Evolutionary conservation across 768 basidiomycete genomes (phyloP), one percentile per base, ranked within the genome.

Genomic region (Boletus subparvulus): DNA sequence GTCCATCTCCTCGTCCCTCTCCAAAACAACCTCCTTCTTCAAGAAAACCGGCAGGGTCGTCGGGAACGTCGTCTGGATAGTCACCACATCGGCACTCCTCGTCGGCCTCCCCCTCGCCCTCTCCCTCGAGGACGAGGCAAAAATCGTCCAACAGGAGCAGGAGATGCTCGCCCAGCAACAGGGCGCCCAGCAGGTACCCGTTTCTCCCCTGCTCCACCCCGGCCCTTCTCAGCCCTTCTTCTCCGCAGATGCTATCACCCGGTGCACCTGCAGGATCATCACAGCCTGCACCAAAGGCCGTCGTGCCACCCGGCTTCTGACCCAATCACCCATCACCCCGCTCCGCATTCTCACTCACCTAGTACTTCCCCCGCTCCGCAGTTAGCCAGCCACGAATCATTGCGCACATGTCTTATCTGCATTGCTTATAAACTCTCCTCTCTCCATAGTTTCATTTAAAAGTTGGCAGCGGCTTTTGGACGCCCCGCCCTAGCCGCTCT

Each of bases 61-160:
- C 35, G 96, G 97, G 14, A 94, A 90, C 71, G 75, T 94, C 63
- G 90, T 95, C 54, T 99, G 97, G 97, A 82, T 97, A 59, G 78
- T 98, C 69, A 94, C 92, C 52, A 98, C 96, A 10, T 92, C 89
- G 43, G 94, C 95, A 1, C 79, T 99, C 52, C 84, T 99, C 61
- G 88, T 99, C 48, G 97, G 92, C 14, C 79, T 99, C 39, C 97
- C 97, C 35, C 80, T 98, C 59, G 94, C 95, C 6, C 81, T 98
- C 64, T 88, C 86, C 58, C 80, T 98, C 65, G 97, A 99, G 75
- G 96, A 97, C 74, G 97, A 99, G 77, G 89, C 92, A 52, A 94
- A 94, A 75, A 83, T 96, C 55, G 88, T 94, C 12, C 86, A 88
- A 46, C 94, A 98, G 75, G 97, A 98, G 75, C 87, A 90, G 75